Evolutionary conservation across 371 early-diverging fungal species (phyloP), one percentile per base, ranked within the genome.

Genomic region (Mycotypha africana): DNA sequence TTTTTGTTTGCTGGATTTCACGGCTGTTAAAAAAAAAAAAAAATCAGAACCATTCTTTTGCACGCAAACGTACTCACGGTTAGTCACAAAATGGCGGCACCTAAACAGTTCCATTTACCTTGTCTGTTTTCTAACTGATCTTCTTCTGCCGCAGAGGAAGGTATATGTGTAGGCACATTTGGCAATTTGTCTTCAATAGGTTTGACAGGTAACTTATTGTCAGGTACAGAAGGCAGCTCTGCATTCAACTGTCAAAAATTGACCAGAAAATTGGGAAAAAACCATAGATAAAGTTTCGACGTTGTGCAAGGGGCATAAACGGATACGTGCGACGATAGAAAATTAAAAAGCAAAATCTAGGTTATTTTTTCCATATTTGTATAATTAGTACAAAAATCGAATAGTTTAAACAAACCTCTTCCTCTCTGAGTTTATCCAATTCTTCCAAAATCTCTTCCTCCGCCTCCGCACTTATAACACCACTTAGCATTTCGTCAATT

Each of bases 401-500:
- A 11, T 2, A 39, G 23, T 33, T 7, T 15, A 30, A 33, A 26
- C 11, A 14, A 41, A 70, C 74, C 61, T 74, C 74, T 58, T 62
- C 44, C 28, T 63, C 58, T 40, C 62, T 59, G 24, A 88, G 58
- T 52, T 60, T 67, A 35, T 88, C 90, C 24, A 95, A 74, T 65
- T 95, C 92, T 12, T 61, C 66, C 57, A 83, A 65, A 30, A 91
- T 86, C 4, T 86, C 91, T 47, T 92, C 92, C 48, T 93, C 89
- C 53, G 93, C 95, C 15, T 89, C 89, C 3, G 68, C 73, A 14
- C 87, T 78, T 19, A 95, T 73, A 24, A 77, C 67, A 8, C 81
- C 77, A 34, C 78, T 72, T 26, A 95, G 57, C 20, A 89, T 40
- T 36, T 91, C 87, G 24, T 86, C 86, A 34, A 95, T 82, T 74